These are phyloP conservation scores for Multifurca ochricompacta DNA, from an alignment of 768 basidiomycete species.

Conservation along the genomic window DNA sequence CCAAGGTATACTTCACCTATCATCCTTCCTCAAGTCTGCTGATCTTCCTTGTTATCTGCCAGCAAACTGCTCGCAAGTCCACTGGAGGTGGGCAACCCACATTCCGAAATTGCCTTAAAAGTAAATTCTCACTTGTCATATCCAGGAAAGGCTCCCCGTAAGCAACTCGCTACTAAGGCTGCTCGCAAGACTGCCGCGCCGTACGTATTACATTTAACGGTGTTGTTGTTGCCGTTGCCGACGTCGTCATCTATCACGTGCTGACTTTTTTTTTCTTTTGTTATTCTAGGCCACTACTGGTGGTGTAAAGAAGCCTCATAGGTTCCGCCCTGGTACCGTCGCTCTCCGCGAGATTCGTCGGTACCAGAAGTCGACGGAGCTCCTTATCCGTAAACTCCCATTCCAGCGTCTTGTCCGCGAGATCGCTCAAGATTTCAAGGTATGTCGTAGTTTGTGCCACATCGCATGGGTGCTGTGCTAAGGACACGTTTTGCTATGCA, in stretches of 20 bases:
- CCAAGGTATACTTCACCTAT: conserved; percentile 60
- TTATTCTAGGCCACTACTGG: conserved; percentile 62
- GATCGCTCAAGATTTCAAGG: conserved; percentile 97
- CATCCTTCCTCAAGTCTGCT: conserved; percentile 1
- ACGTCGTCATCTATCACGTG: conserved; percentile 13
- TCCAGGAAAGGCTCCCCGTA: conserved; percentile 81
- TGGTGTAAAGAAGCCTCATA: conserved; percentile 99
- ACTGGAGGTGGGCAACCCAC: conserved; percentile 71
- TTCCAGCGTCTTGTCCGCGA: conserved; percentile 98
- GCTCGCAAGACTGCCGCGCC: conserved; percentile 79
- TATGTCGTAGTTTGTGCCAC: conserved; percentile 25
- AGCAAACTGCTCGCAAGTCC: conserved; percentile 99
- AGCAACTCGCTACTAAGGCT: conserved; percentile 93
- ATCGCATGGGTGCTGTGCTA: neutral
- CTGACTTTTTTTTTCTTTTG: conserved; percentile 1
- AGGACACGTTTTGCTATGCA: conserved; percentile 25
- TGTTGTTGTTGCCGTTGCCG: conserved; percentile 21
- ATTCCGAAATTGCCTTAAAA: conserved; percentile 26
- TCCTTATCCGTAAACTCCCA: conserved; percentile 98
- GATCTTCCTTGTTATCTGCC: conserved; percentile 25
- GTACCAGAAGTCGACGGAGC: conserved; percentile 98
- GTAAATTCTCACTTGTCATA: conserved; percentile 25
- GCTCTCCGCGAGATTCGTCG: conserved; percentile 97
- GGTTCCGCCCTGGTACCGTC: conserved; percentile 96
- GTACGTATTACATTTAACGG: conserved; percentile 39